Conservation (phyloP, 345 rosid species). For the Hypericum perforatum region DNA sequence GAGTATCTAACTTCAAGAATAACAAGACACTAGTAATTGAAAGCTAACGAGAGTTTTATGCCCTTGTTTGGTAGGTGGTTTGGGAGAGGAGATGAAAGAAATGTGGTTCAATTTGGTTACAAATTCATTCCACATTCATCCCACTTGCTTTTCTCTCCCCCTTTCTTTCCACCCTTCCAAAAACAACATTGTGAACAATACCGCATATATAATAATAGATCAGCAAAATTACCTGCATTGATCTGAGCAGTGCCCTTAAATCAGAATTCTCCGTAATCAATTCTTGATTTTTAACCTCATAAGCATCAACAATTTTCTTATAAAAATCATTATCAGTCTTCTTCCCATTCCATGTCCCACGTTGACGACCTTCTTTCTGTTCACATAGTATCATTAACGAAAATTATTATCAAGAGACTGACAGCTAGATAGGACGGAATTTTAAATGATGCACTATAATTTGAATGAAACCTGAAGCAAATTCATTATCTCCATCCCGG, state of each 20-base stretch:
- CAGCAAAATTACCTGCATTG: slow-evolving; percentile 60
- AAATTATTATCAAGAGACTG: not conserved
- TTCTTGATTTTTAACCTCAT: slow-evolving; percentile 89
- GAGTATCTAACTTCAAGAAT: not conserved
- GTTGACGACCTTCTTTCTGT: slow-evolving; percentile 97
- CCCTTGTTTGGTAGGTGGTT: too few species aligned
- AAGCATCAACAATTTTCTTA: slow-evolving; percentile 94
- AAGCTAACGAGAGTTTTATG: too few species aligned
- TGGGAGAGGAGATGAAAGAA: too few species aligned
- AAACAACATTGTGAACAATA: too few species aligned
- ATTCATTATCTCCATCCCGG: slow-evolving; percentile 99
- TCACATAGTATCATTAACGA: slow-evolving; percentile 14
- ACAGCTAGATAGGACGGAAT: not conserved
- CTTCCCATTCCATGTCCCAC: slow-evolving; percentile 99
- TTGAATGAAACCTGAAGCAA: slow-evolving; percentile 64
- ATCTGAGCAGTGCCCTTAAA: slow-evolving; percentile 75
- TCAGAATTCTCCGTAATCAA: slow-evolving; percentile 78
- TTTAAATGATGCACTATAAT: too few species aligned
- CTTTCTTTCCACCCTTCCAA: too few species aligned
- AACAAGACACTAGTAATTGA: too few species aligned
- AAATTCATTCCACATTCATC: too few species aligned
- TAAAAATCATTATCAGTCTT: slow-evolving; percentile 89
- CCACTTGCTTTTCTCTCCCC: too few species aligned
- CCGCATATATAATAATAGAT: slow-evolving; percentile 12
- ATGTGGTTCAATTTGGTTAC: too few species aligned